Conservation (phyloP, 495 filamentous ascomycete species). For the Amorphotheca resinae region DNA sequence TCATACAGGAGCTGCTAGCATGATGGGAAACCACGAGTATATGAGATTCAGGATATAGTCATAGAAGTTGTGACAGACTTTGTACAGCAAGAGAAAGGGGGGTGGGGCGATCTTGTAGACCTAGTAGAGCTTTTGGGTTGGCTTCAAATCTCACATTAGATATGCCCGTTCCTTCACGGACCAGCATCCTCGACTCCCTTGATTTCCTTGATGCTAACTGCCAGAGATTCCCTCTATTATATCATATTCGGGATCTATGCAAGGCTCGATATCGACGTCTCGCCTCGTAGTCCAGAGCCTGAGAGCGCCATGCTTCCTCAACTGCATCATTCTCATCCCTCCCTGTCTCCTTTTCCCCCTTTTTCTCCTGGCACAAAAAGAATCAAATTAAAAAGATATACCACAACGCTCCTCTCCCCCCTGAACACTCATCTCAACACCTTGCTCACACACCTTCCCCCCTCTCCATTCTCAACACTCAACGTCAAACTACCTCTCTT, state of each 20-base stretch:
- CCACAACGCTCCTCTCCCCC: not conserved
- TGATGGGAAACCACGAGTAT: no score
- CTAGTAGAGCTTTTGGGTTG: not conserved
- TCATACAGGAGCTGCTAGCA: no score
- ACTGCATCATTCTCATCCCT: not conserved
- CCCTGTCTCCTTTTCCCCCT: not conserved
- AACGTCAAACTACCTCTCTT: not conserved
- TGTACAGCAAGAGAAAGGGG: not conserved
- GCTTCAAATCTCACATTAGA: not conserved
- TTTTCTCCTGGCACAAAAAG: not conserved
- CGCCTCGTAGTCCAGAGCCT: not conserved
- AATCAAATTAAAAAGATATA: not conserved
- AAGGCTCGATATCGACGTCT: no score
- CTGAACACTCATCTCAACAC: not conserved
- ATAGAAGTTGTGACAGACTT: not conserved
- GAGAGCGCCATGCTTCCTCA: not conserved
- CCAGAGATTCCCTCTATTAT: no score
- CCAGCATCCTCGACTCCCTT: not conserved
- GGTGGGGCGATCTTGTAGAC: not conserved
- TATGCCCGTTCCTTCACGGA: not conserved
- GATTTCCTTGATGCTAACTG: not conserved
- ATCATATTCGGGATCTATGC: no score
- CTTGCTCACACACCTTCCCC: not conserved
- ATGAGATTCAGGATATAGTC: not conserved
- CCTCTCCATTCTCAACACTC: not conserved